A percentile compares a stretch with the other conserved stretches of the same genome.
These are phyloP conservation scores for Colletotrichum theobromicola DNA, from an alignment of 2,329 filamentous ascomycete species.

Conservation along the genomic window DNA sequence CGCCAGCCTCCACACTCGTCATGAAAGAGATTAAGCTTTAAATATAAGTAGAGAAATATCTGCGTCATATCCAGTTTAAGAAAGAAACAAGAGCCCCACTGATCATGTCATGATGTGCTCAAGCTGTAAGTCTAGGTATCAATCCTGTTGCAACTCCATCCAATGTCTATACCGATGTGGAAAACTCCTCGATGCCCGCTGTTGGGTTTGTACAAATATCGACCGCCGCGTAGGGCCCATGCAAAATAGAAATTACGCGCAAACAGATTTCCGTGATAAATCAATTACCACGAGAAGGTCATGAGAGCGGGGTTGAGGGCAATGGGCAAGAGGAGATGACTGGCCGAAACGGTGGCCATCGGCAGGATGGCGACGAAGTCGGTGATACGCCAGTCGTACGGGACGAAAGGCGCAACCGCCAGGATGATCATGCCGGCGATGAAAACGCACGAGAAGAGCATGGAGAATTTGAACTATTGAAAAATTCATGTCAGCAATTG, in stretches of 20 bases:
- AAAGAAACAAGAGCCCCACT: not conserved
- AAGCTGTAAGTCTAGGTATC: constrained; percentile 16
- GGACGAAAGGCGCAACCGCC: constrained; percentile 67
- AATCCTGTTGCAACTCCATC: constrained; percentile 17
- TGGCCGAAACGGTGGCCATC: constrained; percentile 72
- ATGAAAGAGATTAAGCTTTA: constrained; percentile 1
- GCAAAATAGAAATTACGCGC: not conserved
- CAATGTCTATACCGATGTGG: constrained; percentile 14
- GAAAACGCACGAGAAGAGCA: constrained; percentile 63
- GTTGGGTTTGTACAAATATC: constrained; percentile 5
- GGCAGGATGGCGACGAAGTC: constrained; percentile 80
- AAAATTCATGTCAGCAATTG: not conserved
- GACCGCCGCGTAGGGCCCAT: constrained; percentile 2
- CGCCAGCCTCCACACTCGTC: not conserved
- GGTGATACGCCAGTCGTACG: constrained; percentile 68
- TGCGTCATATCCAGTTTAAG: not conserved
- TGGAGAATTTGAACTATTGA: constrained; percentile 72
- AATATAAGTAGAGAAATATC: not conserved
- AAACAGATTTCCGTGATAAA: not conserved
- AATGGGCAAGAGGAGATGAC: constrained; percentile 74
- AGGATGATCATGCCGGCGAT: constrained; percentile 69
- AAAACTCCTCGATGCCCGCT: constrained; percentile 5
- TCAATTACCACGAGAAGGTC: constrained; percentile 74
- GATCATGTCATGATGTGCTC: constrained; percentile 7
- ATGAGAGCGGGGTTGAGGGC: constrained; percentile 80